phyloP scores from a whole-genome alignment of 768 basidiomycete species.

The Tricholoma hemisulphureum region DNA sequence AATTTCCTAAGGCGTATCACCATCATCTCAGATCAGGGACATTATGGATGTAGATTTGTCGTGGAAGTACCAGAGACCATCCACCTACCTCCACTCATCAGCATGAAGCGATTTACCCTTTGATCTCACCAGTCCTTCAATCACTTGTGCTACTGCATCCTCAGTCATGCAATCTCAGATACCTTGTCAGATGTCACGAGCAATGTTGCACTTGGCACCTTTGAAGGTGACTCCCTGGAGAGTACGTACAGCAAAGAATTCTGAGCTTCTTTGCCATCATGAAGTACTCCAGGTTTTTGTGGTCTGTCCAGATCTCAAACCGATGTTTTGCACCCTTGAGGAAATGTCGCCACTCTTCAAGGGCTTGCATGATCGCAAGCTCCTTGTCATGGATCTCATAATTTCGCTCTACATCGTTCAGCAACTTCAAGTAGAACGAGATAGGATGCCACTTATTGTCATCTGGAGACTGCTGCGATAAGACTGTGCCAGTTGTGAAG shows the following conservation, averaged over 20 bases:
- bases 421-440: too few relatives aligned
- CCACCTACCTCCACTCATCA: background rate
- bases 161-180: too few relatives aligned
- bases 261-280: too few relatives aligned
- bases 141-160: too few relatives aligned
- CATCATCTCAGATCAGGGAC: background rate
- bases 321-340: constrained; percentile 20
- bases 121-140: too few relatives aligned
- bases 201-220: background rate
- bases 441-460: constrained; percentile 27
- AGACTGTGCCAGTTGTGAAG: background rate
- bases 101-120: too few relatives aligned
- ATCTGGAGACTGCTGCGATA: constrained; percentile 20
- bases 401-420: constrained; percentile 34
- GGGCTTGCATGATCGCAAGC: constrained; percentile 37
- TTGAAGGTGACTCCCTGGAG: background rate
- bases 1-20: too few relatives aligned
- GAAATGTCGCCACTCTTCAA: constrained; percentile 21
- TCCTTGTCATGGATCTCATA: constrained; percentile 45
- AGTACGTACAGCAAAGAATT: too few relatives aligned
- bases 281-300: too few relatives aligned
- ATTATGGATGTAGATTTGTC: constrained; percentile 9
- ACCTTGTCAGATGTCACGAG: background rate
- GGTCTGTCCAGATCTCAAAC: constrained; percentile 14
- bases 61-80: constrained; percentile 12